Base-by-base conservation (phyloP, 1,284 basidiomycete species). In the Flammula alnicola region DNA sequence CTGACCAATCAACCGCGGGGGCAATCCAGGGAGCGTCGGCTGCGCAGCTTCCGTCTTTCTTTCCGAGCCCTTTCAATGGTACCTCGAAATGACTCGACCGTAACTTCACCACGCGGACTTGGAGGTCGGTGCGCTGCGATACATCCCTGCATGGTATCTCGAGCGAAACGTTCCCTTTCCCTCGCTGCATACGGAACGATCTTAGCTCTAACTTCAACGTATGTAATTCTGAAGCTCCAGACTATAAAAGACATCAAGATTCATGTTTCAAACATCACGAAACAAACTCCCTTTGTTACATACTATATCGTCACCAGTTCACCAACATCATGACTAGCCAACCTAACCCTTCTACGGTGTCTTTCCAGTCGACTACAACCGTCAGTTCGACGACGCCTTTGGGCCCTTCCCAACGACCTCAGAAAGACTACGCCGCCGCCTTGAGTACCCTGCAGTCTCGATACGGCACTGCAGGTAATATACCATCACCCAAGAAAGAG, bases 391-490 rank as follows among this genome's bases (percentile, higher is more conserved):
- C 58, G 5, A 51, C 59, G 0, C 60, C 65, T 25, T 58, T 67
- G 46, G 39, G 43, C 26, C 40, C 43, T 16, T 37, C 49, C 14
- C 40, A 54, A 33, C 53, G 38, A 5, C 63, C 62, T 5, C 62
- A 59, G 22, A 72, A 72, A 45, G 66, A 73, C 47, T 73, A 62
- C 42, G 60, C 63, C 5, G 67, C 64, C 1, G 69, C 71, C 1
- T 55, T 73, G 2, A 64, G 61, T 12, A 55, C 60, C 1, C 48
- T 68, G 14, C 66, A 68, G 42, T 65, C 66, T 2, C 59, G 66
- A 45, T 70, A 69, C 30, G 67, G 68, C 9, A 60, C 59, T 3
- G 52, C 54, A 12, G 63, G 55, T 3, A 40, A 53, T 35, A 19
- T 65, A 11, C 63, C 66, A 5, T 58, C 54, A 10, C 65, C 67